Evolutionary conservation across 441 rosid genomes (phyloP), one percentile per base, ranked within the genome.

Genomic region (Adansonia rubrostipa): DNA sequence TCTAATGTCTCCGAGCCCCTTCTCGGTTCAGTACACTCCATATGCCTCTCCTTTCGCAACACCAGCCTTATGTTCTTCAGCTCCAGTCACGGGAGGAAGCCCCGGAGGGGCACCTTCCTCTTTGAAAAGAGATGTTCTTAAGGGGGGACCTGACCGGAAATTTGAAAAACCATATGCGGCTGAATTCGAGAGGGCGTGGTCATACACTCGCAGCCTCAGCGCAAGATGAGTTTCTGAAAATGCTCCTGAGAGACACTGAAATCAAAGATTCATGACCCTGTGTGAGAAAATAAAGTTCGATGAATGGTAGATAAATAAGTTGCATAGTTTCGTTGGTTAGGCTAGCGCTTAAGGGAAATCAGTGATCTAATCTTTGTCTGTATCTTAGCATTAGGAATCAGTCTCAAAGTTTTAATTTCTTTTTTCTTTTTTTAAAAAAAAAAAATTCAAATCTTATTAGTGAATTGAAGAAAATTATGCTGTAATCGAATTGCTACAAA

Each of bases 361-460:
- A 80, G 74, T 62, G 45, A 53, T 79, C 64, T 64, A 78, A 80
- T 74, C 71, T 36, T 22, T 74, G 77, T 88, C 85, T 76, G 86
- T 83, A 74, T 71, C 66, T 80, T 76, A 82, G 86, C 70, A 14
- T 61, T 79, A 81, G 86, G 73, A 73, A 86, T 82, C 24, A 80
- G 78, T 73, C 51, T 64, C 57, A 75, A 72, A 42, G 40, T 36
- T 28, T 28, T 28, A 28, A 28, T 28, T 28, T 28, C 6, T 3
- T 40, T 40, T 40, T 40, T 40, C 0, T 13, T 24, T 24, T 63
- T 5, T 91, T 8, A 3, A 5, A 42, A 42, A 6, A 42, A 4
- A 1, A 45, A 28, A 63, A 14, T 63, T 63, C 20, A 33, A 33
- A 63, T 33, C 10, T 4, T 63, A 40, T 42, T 68, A 69, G 77